These are phyloP conservation scores for Colletotrichum kahawae DNA, from an alignment of 2,329 filamentous ascomycete genomes.

Conservation along the genomic window DNA sequence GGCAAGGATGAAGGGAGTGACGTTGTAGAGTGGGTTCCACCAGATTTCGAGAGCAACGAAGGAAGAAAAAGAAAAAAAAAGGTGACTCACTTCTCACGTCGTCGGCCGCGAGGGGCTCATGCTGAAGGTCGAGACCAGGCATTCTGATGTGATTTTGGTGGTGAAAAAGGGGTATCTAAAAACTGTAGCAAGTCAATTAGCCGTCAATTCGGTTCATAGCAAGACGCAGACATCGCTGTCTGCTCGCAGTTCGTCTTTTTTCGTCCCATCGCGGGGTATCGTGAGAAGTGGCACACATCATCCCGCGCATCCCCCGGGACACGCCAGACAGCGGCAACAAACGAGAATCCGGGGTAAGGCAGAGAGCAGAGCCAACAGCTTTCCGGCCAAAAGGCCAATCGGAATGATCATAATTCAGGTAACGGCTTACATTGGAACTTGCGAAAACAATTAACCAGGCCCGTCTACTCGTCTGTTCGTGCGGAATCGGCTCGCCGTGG, in stretches of 20 bases:
- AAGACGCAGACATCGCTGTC: not conserved
- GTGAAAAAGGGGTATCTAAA: slow-evolving; percentile 1
- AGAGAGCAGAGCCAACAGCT: not conserved
- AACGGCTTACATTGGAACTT: not conserved
- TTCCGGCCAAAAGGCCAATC: not conserved
- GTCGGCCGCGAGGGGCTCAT: slow-evolving; percentile 45
- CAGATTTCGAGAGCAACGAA: not conserved
- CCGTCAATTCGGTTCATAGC: not conserved
- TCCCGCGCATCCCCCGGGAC: not conserved
- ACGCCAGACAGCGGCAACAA: not conserved
- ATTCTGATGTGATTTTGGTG: slow-evolving; percentile 31
- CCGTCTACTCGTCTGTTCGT: not conserved
- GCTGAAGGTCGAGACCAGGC: slow-evolving; percentile 44
- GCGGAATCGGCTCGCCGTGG: slow-evolving; percentile 5
- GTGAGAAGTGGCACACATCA: not conserved
- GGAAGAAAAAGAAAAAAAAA: not conserved
- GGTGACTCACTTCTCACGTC: slow-evolving; percentile 46
- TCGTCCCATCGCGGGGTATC: not conserved
- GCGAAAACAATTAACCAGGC: not conserved
- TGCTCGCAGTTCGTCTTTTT: not conserved
- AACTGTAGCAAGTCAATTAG: not conserved
- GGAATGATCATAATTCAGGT: not conserved
- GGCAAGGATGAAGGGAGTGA: not conserved
- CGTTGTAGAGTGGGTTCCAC: not conserved
- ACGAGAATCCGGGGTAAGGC: not conserved